phyloP scores from a whole-genome alignment of 2,329 filamentous ascomycete species.

The Cordyceps sp. region DNA sequence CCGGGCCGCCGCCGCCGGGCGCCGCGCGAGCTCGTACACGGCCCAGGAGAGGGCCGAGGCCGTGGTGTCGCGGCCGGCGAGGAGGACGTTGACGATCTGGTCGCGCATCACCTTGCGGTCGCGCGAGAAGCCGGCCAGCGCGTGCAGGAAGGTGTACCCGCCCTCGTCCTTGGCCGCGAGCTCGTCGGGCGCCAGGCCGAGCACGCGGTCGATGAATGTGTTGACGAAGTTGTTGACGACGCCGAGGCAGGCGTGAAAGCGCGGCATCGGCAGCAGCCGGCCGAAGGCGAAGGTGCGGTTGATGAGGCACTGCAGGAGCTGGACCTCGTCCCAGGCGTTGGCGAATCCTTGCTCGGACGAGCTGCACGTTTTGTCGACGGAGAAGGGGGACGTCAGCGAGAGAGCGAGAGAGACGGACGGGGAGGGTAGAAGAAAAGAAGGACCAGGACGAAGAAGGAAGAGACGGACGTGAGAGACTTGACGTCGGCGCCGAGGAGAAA shows the following conservation, averaged over 20 bases:
- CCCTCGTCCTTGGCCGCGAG: constrained; percentile 57
- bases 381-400: too few relatives aligned
- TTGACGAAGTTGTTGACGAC: constrained; percentile 62
- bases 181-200: constrained; percentile 53
- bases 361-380: constrained; percentile 11
- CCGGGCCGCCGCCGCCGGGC: constrained; percentile 49
- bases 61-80: constrained; percentile 80
- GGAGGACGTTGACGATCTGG: constrained; percentile 65
- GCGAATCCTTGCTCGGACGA: constrained; percentile 54
- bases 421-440: too few relatives aligned
- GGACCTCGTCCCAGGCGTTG: constrained; percentile 62
- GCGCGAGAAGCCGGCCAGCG: constrained; percentile 65
- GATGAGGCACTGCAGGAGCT: constrained; percentile 54
- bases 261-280: constrained; percentile 41
- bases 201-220: constrained; percentile 58
- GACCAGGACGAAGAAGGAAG: not conserved
- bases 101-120: constrained; percentile 59
- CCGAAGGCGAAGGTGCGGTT: constrained; percentile 48
- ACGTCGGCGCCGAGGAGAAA: constrained; percentile 71
- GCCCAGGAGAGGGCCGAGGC: constrained; percentile 67
- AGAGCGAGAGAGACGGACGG: too few relatives aligned
- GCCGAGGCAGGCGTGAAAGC: constrained; percentile 47
- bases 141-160: constrained; percentile 69
- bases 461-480: constrained; percentile 34
- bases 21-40: constrained; percentile 63